Percentiles rank a stretch among this genome's conserved stretches.
Evolutionary conservation across 2,329 filamentous ascomycete genomes (phyloP).

Genomic region (Coniella vitis): DNA sequence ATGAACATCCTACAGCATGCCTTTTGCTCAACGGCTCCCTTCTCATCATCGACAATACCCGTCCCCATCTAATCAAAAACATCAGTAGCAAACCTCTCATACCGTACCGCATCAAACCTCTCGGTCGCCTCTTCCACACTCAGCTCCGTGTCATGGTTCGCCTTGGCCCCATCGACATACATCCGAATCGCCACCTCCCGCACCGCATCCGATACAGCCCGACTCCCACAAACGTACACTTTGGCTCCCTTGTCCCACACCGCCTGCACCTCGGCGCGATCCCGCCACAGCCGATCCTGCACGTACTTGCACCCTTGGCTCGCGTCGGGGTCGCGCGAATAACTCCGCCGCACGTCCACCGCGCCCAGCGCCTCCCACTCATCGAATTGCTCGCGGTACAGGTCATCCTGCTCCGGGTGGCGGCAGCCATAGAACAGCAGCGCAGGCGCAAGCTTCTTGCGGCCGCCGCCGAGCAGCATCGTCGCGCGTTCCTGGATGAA

Average conservation of each 20-base stretch:
- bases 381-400: conserved; percentile 54
- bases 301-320: conserved; percentile 27
- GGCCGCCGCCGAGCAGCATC: conserved; percentile 37
- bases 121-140: conserved; percentile 24
- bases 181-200: conserved; percentile 29
- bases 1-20: no score
- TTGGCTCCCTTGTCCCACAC: conserved; percentile 36
- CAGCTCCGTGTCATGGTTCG: conserved; percentile 21
- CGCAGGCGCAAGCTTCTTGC: conserved; percentile 44
- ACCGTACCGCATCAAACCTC: conserved; percentile 44
- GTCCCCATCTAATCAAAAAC: conserved; percentile 45
- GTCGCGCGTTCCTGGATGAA: conserved; percentile 55
- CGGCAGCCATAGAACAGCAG: conserved; percentile 62
- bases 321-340: conserved; percentile 43
- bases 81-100: conserved; percentile 53
- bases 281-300: conserved; percentile 44
- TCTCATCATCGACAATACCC: no score
- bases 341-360: conserved; percentile 56
- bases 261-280: conserved; percentile 24
- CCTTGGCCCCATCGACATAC: conserved; percentile 26
- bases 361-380: conserved; percentile 54
- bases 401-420: conserved; percentile 44
- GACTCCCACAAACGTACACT: conserved; percentile 56
- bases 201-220: conserved; percentile 35
- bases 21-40: no score